Conservation (phyloP, 2,329 filamentous ascomycete species). For the Knoxdaviesia proteae region DNA sequence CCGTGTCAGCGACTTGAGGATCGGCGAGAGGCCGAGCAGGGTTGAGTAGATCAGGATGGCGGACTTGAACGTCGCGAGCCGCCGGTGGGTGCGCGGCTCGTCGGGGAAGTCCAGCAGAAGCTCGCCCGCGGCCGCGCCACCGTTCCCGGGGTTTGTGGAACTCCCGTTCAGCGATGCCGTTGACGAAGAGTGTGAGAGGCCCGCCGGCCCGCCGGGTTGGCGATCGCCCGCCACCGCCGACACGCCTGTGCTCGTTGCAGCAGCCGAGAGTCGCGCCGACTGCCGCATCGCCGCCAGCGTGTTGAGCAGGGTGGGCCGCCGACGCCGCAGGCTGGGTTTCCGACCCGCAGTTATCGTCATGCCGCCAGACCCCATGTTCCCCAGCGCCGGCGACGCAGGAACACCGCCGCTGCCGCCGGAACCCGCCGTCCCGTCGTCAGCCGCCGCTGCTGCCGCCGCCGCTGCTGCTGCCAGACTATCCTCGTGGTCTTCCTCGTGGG, state of each 20-base stretch:
- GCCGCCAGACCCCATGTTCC: not conserved
- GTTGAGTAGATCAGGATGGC: conserved; percentile 85
- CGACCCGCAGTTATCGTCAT: too few relatives aligned
- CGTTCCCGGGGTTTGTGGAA: not conserved
- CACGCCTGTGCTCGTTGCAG: too few relatives aligned
- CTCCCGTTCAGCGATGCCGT: too few relatives aligned
- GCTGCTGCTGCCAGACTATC: conserved; percentile 12
- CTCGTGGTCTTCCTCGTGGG: conserved; percentile 38
- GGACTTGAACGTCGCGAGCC: conserved; percentile 70
- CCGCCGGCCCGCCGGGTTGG: too few relatives aligned
- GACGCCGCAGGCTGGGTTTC: not conserved
- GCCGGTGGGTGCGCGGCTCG: conserved; percentile 24
- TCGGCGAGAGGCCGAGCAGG: conserved; percentile 76
- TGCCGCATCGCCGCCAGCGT: not conserved
- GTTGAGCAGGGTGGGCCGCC: not conserved
- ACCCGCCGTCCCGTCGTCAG: conserved; percentile 2
- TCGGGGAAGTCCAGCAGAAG: conserved; percentile 12
- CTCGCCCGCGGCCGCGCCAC: not conserved
- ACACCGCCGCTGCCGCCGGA: too few relatives aligned
- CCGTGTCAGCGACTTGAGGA: conserved; percentile 85
- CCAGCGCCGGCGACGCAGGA: not conserved
- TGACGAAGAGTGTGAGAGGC: too few relatives aligned
- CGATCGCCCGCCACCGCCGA: too few relatives aligned
- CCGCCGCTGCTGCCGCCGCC: conserved; percentile 12
- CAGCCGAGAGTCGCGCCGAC: not conserved